Evolutionary conservation across 1,139 yeast genomes (phyloP).

Genomic region (Magnusiomyces ingens): DNA sequence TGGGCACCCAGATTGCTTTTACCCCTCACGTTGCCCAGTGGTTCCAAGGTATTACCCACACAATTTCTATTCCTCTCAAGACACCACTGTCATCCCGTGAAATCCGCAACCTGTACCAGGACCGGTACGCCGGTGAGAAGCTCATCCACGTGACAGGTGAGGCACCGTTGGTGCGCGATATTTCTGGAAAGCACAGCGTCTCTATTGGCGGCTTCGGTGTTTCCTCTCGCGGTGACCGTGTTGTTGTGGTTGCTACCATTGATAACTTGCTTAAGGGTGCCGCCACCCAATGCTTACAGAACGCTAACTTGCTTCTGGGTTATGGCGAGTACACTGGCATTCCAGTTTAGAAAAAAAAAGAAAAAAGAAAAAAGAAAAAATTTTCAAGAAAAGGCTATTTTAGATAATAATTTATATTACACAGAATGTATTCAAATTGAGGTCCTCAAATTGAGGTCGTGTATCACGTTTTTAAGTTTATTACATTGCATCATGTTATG

Average conservation of each 20-base stretch:
- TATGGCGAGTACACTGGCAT: constrained; percentile 95
- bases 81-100: constrained; percentile 71
- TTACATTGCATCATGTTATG: no score
- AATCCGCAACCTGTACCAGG: constrained; percentile 78
- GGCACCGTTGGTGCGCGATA: constrained; percentile 86
- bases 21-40: constrained; percentile 98
- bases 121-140: constrained; percentile 81
- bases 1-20: constrained; percentile 77
- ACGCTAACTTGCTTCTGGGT: constrained; percentile 81
- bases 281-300: constrained; percentile 95
- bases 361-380: neutral
- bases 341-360: constrained; percentile 37
- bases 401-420: no score
- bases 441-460: no score
- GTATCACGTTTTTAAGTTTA: no score
- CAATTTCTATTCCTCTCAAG: constrained; percentile 83
- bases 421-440: no score
- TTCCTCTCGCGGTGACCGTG: constrained; percentile 79
- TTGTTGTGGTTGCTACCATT: constrained; percentile 88
- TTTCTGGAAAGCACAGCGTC: constrained; percentile 90
- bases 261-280: constrained; percentile 97
- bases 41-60: constrained; percentile 97
- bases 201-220: constrained; percentile 95
- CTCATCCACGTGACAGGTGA: constrained; percentile 80
- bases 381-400: no score